Base-by-base conservation (phyloP, 1,284 basidiomycete genomes). In the Irpex rosettiformis region DNA sequence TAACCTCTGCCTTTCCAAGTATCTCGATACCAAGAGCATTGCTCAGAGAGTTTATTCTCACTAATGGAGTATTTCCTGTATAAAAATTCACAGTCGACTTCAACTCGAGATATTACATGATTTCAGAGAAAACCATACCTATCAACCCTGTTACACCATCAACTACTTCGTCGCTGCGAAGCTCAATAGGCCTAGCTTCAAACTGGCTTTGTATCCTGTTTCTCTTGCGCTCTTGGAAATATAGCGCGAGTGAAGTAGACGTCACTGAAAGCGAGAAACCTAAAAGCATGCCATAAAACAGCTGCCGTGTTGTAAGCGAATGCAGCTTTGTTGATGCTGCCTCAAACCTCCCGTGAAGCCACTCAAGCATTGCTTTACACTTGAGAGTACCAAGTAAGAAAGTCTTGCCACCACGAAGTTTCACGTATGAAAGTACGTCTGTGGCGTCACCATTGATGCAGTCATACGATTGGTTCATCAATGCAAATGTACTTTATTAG, bases 1-100 rank as follows among this genome's bases (percentile, higher is more conserved):
- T 51, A 62, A 93, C 91, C 79, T 97, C 94, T 11, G 93, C 93
- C 74, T 98, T 98, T n/a, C 93, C 96, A 10, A 98, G 77, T 60
- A 99, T 96, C 68, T 98, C 95, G 10, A 97, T 91, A 5, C 95
- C 95, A 0, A 98, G 80, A 0, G 89, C 86, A 73, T 97, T 83
- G 65, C 94, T 97, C 58, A 99, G 73, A 2, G 92, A 95, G 65
- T 92, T 91, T 60, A 99, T 97, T 60, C 96, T 81, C 58, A 99
- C 80, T 42, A 99, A 78, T 0, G 96, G 96, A 1, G 96, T 99
- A 69, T 98, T 97, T 37, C 96, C 94, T 96, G 64, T 18, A 6
- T 2, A 3, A 16, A 6, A 7, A 16, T 8, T 22, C 42, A 49
- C 40, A 4, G 24, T 4, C 18, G 40, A n/a, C n/a, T n/a, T n/a